Evolutionary conservation across 768 basidiomycete genomes (phyloP), one percentile per base, ranked within the genome.

Genomic region (Lactarius sanguifluus): DNA sequence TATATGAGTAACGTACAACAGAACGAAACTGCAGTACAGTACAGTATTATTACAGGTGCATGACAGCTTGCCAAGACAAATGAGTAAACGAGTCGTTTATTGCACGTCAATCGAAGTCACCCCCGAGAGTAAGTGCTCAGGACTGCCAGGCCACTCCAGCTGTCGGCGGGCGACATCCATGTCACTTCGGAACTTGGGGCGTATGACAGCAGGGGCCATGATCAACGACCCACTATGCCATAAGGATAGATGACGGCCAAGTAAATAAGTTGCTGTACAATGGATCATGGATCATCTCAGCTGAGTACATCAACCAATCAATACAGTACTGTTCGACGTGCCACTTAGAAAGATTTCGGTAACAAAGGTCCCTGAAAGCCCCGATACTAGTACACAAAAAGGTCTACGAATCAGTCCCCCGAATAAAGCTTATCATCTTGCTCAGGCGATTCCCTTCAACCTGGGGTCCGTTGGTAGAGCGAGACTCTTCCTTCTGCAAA

Each of bases 391-490:
- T 47, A 34, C 40, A 54, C 8, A 54, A 55, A 2, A 56, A 34
- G 30, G 28, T 56, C 34, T 34, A 67, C 18, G 28, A 36, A 38
- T 59, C 62, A 45, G 23, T 28, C 32, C 66, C 62, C 32, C 66
- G 62, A 23, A 67, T 52, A 32, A 59, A 67, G 28, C 66, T 67
- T 2, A 67, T 55, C 66, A 60, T 32, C 52, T 58, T 62, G 30
- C 66, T 59, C 52, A 67, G 43, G 20, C 66, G 66, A 56, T 32
- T 64, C 25, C 62, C 58, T 7, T 43, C 34, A 16, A 30, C 12
- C 23, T 28, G 54, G 25, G 56, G 30, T 25, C 50, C 15, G 15
- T 15, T 52, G 25, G 50, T 13, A 7, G 50, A 13, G 10, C 41
- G 28, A 25, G 56, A 5, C 12, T 40, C 32, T 32, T 59, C 43